A percentile compares a stretch with the other conserved stretches of the same genome.
phyloP scores from a whole-genome alignment of 2,329 filamentous ascomycete species.

The Ophiostoma quercus region DNA sequence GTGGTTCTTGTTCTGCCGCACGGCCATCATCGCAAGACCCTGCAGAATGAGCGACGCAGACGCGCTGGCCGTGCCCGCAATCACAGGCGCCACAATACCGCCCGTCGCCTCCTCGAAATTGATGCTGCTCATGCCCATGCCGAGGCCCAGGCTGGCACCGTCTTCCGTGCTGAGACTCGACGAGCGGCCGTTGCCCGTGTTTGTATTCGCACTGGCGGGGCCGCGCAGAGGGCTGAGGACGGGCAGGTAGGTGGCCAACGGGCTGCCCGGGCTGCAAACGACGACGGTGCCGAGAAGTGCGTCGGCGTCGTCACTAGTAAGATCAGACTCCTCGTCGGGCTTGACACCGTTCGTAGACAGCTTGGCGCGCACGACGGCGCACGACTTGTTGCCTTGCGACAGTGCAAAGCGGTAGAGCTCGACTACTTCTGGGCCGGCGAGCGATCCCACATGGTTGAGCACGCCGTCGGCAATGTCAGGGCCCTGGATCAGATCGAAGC shows the following conservation, averaged over 20 bases:
- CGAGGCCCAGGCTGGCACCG: neutral
- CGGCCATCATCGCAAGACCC: slow-evolving; percentile 72
- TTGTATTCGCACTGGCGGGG: neutral
- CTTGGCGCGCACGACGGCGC: slow-evolving; percentile 79
- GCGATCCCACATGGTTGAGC: slow-evolving; percentile 66
- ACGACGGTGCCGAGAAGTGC: slow-evolving; percentile 73
- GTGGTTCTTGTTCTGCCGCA: slow-evolving; percentile 75
- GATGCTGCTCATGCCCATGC: neutral
- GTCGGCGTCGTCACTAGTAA: slow-evolving; percentile 46
- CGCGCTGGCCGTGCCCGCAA: slow-evolving; percentile 51
- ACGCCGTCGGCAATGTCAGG: slow-evolving; percentile 70
- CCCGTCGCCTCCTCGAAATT: slow-evolving; percentile 52
- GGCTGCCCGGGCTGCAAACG: slow-evolving; percentile 66
- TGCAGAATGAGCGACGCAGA: slow-evolving; percentile 67
- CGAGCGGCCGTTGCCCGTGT: slow-evolving; percentile 15
- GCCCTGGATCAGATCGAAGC: slow-evolving; percentile 79
- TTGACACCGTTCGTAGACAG: neutral
- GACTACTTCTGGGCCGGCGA: slow-evolving; percentile 69
- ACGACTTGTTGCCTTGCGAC: slow-evolving; percentile 55
- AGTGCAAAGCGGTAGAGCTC: slow-evolving; percentile 76
- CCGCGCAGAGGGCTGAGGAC: slow-evolving; percentile 49
- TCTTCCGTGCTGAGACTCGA: slow-evolving; percentile 20
- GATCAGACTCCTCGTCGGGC: slow-evolving; percentile 42
- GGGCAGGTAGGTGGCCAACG: slow-evolving; percentile 64
- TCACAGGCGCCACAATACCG: slow-evolving; percentile 74